Percentiles rank a stretch among this genome's conserved stretches.
Conservation (phyloP, 1,284 basidiomycete genomes). For the Calocybe gambosa region DNA sequence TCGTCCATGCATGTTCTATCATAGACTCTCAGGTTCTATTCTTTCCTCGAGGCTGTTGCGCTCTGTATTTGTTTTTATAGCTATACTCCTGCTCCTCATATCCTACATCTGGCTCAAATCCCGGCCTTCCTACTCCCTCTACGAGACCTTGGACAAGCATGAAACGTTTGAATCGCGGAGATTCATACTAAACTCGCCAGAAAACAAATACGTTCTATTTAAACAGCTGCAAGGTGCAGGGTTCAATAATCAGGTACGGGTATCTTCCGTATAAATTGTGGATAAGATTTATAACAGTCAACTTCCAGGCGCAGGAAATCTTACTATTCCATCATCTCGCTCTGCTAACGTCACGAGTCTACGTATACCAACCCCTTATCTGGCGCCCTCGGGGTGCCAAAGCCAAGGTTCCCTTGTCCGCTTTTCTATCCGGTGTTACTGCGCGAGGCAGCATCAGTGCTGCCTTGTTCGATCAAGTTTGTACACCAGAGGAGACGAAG, state of each 20-base stretch:
- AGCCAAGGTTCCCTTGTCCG: constrained; percentile 32
- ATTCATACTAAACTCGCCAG: constrained; percentile 20
- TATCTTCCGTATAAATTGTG: background rate
- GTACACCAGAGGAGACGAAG: constrained; percentile 28
- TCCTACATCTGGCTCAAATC: constrained; percentile 25
- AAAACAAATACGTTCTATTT: constrained; percentile 35
- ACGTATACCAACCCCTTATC: constrained; percentile 37
- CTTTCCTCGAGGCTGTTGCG: constrained; percentile 18
- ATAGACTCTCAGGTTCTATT: constrained; percentile 7
- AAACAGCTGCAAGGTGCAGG: constrained; percentile 39
- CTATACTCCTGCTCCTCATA: constrained; percentile 14
- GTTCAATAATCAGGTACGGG: constrained; percentile 38
- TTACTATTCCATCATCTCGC: constrained; percentile 38
- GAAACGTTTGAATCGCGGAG: constrained; percentile 24
- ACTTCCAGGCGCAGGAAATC: constrained; percentile 38
- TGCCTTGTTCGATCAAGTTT: constrained; percentile 31
- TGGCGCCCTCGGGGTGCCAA: constrained; percentile 36
- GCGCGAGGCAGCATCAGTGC: constrained; percentile 27
- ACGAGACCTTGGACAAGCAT: constrained; percentile 21
- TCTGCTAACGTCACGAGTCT: constrained; percentile 29
- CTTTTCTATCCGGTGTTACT: constrained; percentile 32
- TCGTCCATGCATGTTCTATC: constrained; percentile 16
- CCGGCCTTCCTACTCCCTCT: constrained; percentile 29
- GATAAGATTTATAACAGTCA: background rate
- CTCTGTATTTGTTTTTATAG: constrained; percentile 13